Percentiles rank a stretch among this genome's conserved stretches.
Conservation (phyloP, 2,329 filamentous ascomycete genomes). For the Calonectria pseudoturangicola region DNA sequence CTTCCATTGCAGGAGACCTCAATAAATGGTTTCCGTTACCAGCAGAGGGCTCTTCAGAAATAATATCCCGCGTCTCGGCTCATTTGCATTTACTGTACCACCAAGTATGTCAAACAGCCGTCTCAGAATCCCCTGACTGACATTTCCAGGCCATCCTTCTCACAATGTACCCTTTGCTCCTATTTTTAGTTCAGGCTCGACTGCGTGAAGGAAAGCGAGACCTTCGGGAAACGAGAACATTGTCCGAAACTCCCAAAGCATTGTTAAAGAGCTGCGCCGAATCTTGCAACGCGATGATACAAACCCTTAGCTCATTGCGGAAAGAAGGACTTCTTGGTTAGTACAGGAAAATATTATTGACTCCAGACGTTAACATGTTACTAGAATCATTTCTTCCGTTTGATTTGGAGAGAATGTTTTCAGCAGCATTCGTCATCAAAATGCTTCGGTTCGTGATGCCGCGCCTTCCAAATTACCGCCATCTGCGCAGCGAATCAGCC, state of each 20-base stretch:
- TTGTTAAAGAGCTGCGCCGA: conserved; percentile 35
- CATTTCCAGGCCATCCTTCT: conserved; percentile 24
- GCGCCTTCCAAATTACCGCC: conserved; percentile 23
- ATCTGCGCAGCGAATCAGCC: conserved; percentile 17
- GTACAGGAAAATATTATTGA: not conserved
- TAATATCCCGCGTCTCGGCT: conserved; percentile 31
- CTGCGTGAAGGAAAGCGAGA: conserved; percentile 11
- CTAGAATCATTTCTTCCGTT: conserved; percentile 36
- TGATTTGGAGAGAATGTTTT: conserved; percentile 38
- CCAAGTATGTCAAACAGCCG: not conserved
- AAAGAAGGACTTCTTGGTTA: conserved; percentile 32
- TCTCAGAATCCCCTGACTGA: not conserved
- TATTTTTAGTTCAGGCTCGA: conserved; percentile 31
- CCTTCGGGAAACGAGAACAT: conserved; percentile 4
- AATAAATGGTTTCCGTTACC: conserved; percentile 33
- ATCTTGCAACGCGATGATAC: conserved; percentile 35
- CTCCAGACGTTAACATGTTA: not conserved
- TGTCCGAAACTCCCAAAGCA: conserved; percentile 32
- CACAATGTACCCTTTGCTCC: conserved; percentile 35
- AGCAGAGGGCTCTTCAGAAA: conserved; percentile 12
- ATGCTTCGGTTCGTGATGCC: conserved; percentile 35
- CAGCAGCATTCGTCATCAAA: conserved; percentile 32
- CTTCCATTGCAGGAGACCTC: conserved; percentile 30
- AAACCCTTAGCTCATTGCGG: conserved; percentile 17
- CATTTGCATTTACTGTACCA: conserved; percentile 36